These are phyloP conservation scores for Cladophialophora chaetospira DNA, from an alignment of 2,329 filamentous ascomycete species.

Conservation along the genomic window DNA sequence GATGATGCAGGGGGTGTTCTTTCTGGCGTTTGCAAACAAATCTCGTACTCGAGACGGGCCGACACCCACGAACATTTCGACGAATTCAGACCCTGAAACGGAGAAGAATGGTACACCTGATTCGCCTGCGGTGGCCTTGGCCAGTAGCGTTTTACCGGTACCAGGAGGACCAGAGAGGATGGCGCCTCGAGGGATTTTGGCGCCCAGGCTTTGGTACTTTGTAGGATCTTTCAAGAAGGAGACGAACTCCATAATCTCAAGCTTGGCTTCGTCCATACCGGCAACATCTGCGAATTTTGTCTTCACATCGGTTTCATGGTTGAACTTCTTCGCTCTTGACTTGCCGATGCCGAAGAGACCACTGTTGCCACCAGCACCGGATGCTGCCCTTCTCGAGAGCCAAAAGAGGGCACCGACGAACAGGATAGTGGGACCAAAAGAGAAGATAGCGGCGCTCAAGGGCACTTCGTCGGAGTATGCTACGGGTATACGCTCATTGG, in stretches of 20 bases:
- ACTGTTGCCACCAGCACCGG: slow-evolving; percentile 64
- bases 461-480: slow-evolving; percentile 78
- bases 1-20: slow-evolving; percentile 97
- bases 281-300: slow-evolving; percentile 97
- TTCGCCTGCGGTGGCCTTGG: slow-evolving; percentile 96
- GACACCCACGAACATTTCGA: slow-evolving; percentile 99
- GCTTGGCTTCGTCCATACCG: slow-evolving; percentile 96
- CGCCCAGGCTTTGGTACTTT: slow-evolving; percentile 88
- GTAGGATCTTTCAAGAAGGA: slow-evolving; percentile 93
- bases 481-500: slow-evolving; percentile 86
- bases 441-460: slow-evolving; percentile 70
- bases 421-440: slow-evolving; percentile 84
- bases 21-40: slow-evolving; percentile 88
- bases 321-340: slow-evolving; percentile 95
- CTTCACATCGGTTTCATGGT: slow-evolving; percentile 93
- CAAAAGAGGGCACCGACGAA: slow-evolving; percentile 82
- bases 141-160: slow-evolving; percentile 96
- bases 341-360: slow-evolving; percentile 96
- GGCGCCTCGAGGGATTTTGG: slow-evolving; percentile 95
- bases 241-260: slow-evolving; percentile 99
- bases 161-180: slow-evolving; percentile 97
- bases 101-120: slow-evolving; percentile 97
- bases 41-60: slow-evolving; percentile 94
- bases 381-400: slow-evolving; percentile 73
- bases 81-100: slow-evolving; percentile 97